Evolutionary conservation across 108 stramenopile species (phyloP).

Genomic region (Epithemia pelagica): DNA sequence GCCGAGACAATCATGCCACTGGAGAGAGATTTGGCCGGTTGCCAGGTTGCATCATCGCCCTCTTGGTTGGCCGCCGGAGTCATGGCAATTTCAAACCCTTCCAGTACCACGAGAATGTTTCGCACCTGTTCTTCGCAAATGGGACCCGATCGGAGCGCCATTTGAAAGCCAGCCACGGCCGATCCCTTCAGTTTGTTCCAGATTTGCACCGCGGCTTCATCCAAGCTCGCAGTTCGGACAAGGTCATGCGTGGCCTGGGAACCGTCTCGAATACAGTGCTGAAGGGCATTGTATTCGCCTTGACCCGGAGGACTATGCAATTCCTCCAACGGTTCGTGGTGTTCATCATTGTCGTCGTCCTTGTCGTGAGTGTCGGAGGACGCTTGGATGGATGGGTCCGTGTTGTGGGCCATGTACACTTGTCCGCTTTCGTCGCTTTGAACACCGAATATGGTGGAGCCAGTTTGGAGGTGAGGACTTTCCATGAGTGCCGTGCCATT

Average conservation of each 20-base stretch:
- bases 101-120: slow-evolving; percentile 67
- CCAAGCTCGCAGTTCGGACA: slow-evolving; percentile 15
- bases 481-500: slow-evolving; percentile 44
- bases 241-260: neutral
- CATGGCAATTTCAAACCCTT: slow-evolving; percentile 77
- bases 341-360: neutral
- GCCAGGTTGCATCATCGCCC: slow-evolving; percentile 9
- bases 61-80: neutral
- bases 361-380: neutral
- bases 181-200: slow-evolving; percentile 75
- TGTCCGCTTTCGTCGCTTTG: slow-evolving; percentile 30
- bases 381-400: slow-evolving; percentile 12
- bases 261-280: slow-evolving; percentile 8
- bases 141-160: slow-evolving; percentile 72
- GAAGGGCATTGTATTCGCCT: slow-evolving; percentile 12
- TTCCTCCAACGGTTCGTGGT: slow-evolving; percentile 12
- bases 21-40: slow-evolving; percentile 40
- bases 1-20: slow-evolving; percentile 79
- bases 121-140: slow-evolving; percentile 86
- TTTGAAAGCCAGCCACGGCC: slow-evolving; percentile 73
- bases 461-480: slow-evolving; percentile 16
- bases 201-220: slow-evolving; percentile 41
- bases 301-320: slow-evolving; percentile 5
- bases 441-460: slow-evolving; percentile 31
- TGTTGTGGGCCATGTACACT: slow-evolving; percentile 32